A percentile compares a stretch with the other conserved stretches of the same genome.
These are phyloP conservation scores for Lodderomyces parapsilosis DNA, from an alignment of 1,139 yeast genomes.

Conservation along the genomic window DNA sequence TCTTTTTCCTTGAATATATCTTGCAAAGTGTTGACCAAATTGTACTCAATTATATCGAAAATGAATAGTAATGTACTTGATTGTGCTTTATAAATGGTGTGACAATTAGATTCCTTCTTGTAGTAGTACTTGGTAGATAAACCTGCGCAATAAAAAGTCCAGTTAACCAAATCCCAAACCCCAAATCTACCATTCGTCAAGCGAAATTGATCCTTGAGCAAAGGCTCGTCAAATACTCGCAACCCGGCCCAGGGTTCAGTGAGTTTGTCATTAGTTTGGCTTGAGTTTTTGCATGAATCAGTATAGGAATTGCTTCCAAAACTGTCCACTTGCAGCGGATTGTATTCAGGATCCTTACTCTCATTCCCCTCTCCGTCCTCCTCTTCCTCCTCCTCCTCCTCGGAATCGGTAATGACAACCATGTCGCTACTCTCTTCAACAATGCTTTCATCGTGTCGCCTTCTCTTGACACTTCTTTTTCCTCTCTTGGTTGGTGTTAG, in stretches of 20 bases:
- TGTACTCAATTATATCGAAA: slow-evolving; percentile 22
- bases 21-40: slow-evolving; percentile 16
- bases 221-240: slow-evolving; percentile 31
- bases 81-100: slow-evolving; percentile 24
- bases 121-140: slow-evolving; percentile 12
- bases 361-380: too few relatives aligned
- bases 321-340: slow-evolving; percentile 5
- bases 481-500: slow-evolving; percentile 2
- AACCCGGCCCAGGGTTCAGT: slow-evolving; percentile 14
- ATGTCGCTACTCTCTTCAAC: slow-evolving; percentile 4
- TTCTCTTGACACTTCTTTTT: slow-evolving; percentile 2
- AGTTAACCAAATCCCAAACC: slow-evolving; percentile 33
- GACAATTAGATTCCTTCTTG: slow-evolving; percentile 16
- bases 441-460: not conserved
- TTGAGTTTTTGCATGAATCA: slow-evolving; percentile 11
- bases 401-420: slow-evolving; percentile 29
- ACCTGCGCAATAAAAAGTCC: slow-evolving; percentile 38
- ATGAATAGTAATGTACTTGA: slow-evolving; percentile 20
- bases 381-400: too few relatives aligned
- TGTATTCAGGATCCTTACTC: slow-evolving; percentile 14
- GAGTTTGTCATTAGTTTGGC: not conserved
- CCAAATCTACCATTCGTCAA: slow-evolving; percentile 23
- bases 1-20: slow-evolving; percentile 6
- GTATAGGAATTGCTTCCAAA: slow-evolving; percentile 12
- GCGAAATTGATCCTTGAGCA: slow-evolving; percentile 24